Evolutionary conservation across 83 land plant species (phyloP).

Genomic region (Isoetes engelmannii): DNA sequence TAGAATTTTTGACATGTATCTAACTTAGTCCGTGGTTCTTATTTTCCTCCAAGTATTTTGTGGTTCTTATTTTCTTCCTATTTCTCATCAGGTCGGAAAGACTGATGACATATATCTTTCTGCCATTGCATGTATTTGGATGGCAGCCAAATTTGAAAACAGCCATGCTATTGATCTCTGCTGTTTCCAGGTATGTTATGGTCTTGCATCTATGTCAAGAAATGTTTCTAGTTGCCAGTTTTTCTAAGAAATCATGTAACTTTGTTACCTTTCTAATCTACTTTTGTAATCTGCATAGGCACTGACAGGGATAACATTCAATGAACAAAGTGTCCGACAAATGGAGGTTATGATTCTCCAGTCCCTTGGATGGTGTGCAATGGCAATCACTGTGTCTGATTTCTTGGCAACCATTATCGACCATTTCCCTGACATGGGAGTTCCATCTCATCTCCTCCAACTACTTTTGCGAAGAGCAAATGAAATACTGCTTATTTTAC

Average conservation of each 20-base stretch:
- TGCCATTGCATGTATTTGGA: constrained; percentile 25
- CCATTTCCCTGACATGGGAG: constrained; percentile 12
- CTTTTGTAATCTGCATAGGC: background rate
- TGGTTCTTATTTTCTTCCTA: background rate
- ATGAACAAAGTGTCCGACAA: constrained; percentile 13
- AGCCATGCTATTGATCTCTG: constrained; percentile 10
- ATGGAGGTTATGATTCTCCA: constrained; percentile 25
- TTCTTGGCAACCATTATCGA: constrained; percentile 21
- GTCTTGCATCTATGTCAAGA: background rate
- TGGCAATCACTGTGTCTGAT: constrained; percentile 20
- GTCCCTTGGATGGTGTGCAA: constrained; percentile 19
- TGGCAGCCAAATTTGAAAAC: constrained; percentile 24
- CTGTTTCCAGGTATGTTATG: constrained; percentile 13
- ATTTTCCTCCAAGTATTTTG: background rate
- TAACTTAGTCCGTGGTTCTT: background rate
- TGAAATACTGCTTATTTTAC: constrained; percentile 14
- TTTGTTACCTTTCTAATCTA: background rate
- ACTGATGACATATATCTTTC: constrained; percentile 7
- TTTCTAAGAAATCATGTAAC: background rate
- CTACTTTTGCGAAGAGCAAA: constrained; percentile 12
- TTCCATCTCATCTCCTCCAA: constrained; percentile 5
- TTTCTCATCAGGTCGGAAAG: background rate
- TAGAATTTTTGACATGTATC: background rate
- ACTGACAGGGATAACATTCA: background rate
- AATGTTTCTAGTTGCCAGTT: background rate